A percentile compares a stretch with the other conserved stretches of the same genome.
phyloP scores from a whole-genome alignment of 225 moss, liverwort and hornwort species.

The Ulota crispa region DNA sequence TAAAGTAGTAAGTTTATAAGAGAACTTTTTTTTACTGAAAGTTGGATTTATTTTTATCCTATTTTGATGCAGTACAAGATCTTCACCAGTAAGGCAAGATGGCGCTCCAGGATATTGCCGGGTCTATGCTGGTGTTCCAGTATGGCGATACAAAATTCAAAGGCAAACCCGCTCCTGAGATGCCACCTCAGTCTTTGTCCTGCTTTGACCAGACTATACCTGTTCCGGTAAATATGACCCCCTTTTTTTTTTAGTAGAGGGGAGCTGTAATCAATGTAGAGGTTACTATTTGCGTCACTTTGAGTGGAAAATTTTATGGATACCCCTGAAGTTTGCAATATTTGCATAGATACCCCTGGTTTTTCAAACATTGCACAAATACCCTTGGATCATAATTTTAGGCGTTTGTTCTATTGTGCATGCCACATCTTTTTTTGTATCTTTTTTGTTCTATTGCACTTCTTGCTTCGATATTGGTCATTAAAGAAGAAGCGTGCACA shows the following conservation, averaged over 20 bases:
- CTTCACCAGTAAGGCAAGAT: conserved; percentile 28
- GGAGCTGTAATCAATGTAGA: neutral
- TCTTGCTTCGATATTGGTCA: too few species aligned
- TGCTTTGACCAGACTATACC: conserved; percentile 86
- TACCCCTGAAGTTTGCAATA: too few species aligned
- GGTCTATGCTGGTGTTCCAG: conserved; percentile 60
- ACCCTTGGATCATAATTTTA: too few species aligned
- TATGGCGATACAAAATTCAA: conserved; percentile 67
- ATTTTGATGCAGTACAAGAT: neutral
- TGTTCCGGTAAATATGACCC: conserved; percentile 42
- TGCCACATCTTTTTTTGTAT: too few species aligned
- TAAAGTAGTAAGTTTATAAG: too few species aligned
- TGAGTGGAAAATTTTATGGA: too few species aligned
- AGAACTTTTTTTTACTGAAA: neutral
- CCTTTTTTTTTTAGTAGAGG: neutral
- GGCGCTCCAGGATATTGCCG: conserved; percentile 69
- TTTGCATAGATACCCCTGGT: too few species aligned
- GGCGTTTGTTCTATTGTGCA: too few species aligned
- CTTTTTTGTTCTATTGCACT: too few species aligned
- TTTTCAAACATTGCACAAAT: too few species aligned
- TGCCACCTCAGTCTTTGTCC: conserved; percentile 77
- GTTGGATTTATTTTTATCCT: neutral
- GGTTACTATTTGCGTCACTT: neutral
- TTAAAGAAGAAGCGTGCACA: too few species aligned
- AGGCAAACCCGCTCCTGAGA: conserved; percentile 65